phyloP scores from a whole-genome alignment of 257 asterid genomes.

The Dorcoceras hygrometricum region DNA sequence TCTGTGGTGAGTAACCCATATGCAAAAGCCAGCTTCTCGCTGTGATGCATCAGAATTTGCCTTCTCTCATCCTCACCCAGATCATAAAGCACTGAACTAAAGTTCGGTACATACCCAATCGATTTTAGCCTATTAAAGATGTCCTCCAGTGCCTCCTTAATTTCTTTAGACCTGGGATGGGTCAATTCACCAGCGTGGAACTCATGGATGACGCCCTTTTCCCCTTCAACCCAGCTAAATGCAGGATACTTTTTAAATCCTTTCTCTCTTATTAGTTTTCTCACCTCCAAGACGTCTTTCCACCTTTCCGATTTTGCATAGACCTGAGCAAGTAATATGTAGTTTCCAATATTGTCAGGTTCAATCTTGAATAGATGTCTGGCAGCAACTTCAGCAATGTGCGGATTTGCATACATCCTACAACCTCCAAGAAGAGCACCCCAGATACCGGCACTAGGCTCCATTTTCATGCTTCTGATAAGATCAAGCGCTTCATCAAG shows the following conservation, averaged over 20 bases:
- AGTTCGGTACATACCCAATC: conserved; percentile 54
- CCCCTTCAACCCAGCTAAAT: conserved; percentile 72
- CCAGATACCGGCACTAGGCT: conserved; percentile 70
- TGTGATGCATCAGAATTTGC: conserved; percentile 56
- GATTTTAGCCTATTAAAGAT: conserved; percentile 32
- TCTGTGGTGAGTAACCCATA: conserved; percentile 43
- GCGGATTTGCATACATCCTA: conserved; percentile 49
- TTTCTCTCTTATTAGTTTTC: conserved; percentile 47
- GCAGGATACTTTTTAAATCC: conserved; percentile 64
- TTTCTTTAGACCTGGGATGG: conserved; percentile 50
- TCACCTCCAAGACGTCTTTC: conserved; percentile 57
- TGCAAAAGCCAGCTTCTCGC: conserved; percentile 75
- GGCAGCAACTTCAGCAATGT: conserved; percentile 77
- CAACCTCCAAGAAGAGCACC: conserved; percentile 86
- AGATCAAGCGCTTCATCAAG: conserved; percentile 57
- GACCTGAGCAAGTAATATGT: conserved; percentile 60
- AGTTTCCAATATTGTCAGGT: conserved; percentile 63
- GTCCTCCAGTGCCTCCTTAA: conserved; percentile 36
- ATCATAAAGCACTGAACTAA: conserved; percentile 56
- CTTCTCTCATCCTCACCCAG: conserved; percentile 61
- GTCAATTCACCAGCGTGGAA: conserved; percentile 63
- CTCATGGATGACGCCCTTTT: conserved; percentile 58
- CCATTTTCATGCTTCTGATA: conserved; percentile 54
- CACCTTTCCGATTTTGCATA: conserved; percentile 71
- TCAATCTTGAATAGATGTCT: conserved; percentile 59